phyloP scores from a whole-genome alignment of 2,329 filamentous ascomycete species.

The Microdochium bolleyi region DNA sequence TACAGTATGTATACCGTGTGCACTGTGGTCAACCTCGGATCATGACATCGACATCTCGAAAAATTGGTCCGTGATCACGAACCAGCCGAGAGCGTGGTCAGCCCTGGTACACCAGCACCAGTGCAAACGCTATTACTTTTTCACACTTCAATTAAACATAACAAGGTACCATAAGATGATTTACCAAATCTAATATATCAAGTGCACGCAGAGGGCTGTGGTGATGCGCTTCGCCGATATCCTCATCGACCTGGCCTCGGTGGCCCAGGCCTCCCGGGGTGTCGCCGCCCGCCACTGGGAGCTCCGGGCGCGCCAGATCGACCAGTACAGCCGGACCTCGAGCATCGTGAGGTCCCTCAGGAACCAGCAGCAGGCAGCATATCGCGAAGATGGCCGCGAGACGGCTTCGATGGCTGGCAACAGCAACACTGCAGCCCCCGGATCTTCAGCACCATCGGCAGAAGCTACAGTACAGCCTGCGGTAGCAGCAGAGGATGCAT shows the following conservation, averaged over 20 bases:
- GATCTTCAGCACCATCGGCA: no score
- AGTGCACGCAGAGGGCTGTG: not conserved
- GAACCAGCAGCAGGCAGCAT: not conserved
- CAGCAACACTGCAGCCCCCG: not conserved
- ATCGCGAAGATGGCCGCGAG: not conserved
- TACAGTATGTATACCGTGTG: not conserved
- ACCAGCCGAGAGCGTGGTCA: no score
- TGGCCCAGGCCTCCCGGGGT: constrained; percentile 61
- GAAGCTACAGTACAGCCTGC: no score
- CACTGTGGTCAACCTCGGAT: not conserved
- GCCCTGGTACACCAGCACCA: no score
- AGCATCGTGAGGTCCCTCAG: constrained; percentile 29
- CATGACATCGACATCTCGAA: constrained; percentile 1
- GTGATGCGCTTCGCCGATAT: constrained; percentile 56
- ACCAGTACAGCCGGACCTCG: constrained; percentile 38
- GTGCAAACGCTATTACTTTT: no score
- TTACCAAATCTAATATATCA: not conserved
- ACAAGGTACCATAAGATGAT: not conserved
- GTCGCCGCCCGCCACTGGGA: constrained; percentile 57
- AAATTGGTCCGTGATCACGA: not conserved
- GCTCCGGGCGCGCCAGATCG: constrained; percentile 45
- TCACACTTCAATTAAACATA: no score
- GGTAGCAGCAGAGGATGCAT: no score
- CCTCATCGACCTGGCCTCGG: constrained; percentile 59
- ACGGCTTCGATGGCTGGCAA: not conserved